Base-by-base conservation (phyloP, 2,329 filamentous ascomycete species). In the Tolypocladium sp. region DNA sequence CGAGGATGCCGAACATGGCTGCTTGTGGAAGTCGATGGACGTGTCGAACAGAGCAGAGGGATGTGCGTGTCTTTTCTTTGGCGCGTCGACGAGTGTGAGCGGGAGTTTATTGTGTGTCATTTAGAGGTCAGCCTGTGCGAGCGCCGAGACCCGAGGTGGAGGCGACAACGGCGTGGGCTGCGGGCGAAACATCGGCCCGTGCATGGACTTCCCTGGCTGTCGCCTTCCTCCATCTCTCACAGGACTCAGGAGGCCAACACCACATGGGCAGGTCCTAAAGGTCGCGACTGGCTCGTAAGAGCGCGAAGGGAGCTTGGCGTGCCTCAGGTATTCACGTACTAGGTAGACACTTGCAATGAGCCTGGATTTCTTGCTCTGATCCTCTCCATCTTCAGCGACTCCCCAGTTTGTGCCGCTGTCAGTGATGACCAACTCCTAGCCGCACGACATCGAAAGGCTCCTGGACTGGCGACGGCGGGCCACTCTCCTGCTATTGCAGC, bases 1-100 rank as follows among this genome's bases (percentile, higher is more conserved):
- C 73, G 57, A 78, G 69, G 56, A 78, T 74, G 64, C 75, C 75
- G 59, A 78, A 78, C 76, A 78, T 77, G 66, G 65, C 63, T 63
- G 62, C 59, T 59, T 63, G 58, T 56, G 59, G 59, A 55, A 64
- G 62, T 62, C 63, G 63, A 64, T 63, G 63, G 27, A 57, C 42
- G 57, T 49, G 51, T 55, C 52, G 51, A 55, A 62, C 65, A 59
- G 63, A 59, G 62, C 58, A 63, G 57, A 64, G 67, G 65, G 63
- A 68, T 67, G 65, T 70, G 52, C 41, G 30, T 42, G 54, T 49
- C 55, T 56, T 42, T 38, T 22, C 46, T 40, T 52, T 51, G 52
- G 56, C 53, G 61, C 59, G 57, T 62, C 52, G 57, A 17, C 25
- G 49, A 57, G 54, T 40, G 59, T 27, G 57, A 55, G 60, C 30